Base-by-base conservation (phyloP, 1,139 yeast species). In the Suhomyces choctaworum region DNA sequence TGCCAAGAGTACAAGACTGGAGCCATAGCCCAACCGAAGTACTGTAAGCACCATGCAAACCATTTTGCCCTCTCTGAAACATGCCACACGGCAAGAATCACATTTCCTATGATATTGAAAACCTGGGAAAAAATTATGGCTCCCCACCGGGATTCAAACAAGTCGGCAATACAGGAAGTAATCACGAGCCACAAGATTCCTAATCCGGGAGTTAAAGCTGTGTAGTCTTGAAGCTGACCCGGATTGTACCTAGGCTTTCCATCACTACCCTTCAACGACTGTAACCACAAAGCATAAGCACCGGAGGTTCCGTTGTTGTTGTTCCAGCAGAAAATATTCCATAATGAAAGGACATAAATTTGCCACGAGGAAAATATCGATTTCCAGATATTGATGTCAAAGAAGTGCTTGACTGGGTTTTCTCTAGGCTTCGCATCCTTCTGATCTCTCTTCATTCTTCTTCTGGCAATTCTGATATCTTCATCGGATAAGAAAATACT, bases 281-380 rank as follows among this genome's bases (percentile, higher is more conserved):
- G 56, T 37, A 70, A 59, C 75, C 75, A 70, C 41, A 70, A 61
- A 12, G 75, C 61, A 52, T 77, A 80, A 29, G 87, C 64, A 37
- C 75, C 75, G 14, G 70, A 62, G 7, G 64, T 50, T 32, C 67
- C 73, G 44, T 64, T 68, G 29, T 63, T 62, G 55, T 76, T 76
- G 53, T 78, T 78, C 86, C 86, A 81, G 50, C 82, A 78, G 55
- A 80, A 73, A 24, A 76, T 61, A 46, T 76, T 70, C 79, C 80
- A 77, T 22, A 73, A 49, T 6, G 70, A 49, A 40, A 77, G 60
- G 5, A 73, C 66, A 36, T 72, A 78, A 34, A 78, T 62, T 49
- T 76, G 77, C 82, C 82, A 78, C 24, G 74, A 64, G n/a, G 69
- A 53, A 26, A 77, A 55, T 20, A 78, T 68, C 16, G 62, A 56